A percentile compares a stretch with the other conserved stretches of the same genome.
Conservation (phyloP, 2,329 filamentous ascomycete species). For the Cladophialophora yegresii region DNA sequence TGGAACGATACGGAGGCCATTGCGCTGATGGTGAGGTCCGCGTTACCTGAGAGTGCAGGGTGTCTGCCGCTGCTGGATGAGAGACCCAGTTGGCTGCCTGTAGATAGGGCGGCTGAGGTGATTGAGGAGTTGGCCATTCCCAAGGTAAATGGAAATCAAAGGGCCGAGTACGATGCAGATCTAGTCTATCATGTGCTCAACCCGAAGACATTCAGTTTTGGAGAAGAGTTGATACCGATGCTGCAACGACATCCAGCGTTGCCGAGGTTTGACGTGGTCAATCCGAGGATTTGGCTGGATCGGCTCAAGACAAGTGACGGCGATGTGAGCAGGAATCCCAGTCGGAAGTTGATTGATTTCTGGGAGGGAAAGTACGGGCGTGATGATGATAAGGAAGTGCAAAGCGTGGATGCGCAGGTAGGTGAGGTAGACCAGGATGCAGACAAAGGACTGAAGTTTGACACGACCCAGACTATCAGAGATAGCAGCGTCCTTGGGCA, state of each 20-base stretch:
- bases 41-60: constrained; percentile 41
- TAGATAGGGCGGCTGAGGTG: constrained; percentile 45
- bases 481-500: constrained; percentile 12
- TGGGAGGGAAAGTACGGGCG: constrained; percentile 46
- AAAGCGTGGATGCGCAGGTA: not conserved
- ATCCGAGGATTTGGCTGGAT: constrained; percentile 46
- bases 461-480: constrained; percentile 13
- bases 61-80: constrained; percentile 52
- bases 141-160: not conserved
- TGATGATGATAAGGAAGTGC: not conserved
- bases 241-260: constrained; percentile 37
- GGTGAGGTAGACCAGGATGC: not conserved
- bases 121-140: constrained; percentile 38
- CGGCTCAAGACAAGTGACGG: constrained; percentile 42
- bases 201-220: constrained; percentile 47
- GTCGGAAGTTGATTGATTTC: constrained; percentile 51
- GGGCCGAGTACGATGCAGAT: constrained; percentile 36
- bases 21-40: constrained; percentile 50
- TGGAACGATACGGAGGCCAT: constrained; percentile 58
- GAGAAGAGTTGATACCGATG: constrained; percentile 53
- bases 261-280: constrained; percentile 41
- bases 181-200: constrained; percentile 56
- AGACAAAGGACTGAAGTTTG: constrained; percentile 19
- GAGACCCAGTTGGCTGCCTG: constrained; percentile 47
- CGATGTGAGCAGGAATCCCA: constrained; percentile 45